A percentile compares a stretch with the other conserved stretches of the same genome.
Conservation (phyloP, 768 basidiomycete species). For the Lactarius psammicola region DNA sequence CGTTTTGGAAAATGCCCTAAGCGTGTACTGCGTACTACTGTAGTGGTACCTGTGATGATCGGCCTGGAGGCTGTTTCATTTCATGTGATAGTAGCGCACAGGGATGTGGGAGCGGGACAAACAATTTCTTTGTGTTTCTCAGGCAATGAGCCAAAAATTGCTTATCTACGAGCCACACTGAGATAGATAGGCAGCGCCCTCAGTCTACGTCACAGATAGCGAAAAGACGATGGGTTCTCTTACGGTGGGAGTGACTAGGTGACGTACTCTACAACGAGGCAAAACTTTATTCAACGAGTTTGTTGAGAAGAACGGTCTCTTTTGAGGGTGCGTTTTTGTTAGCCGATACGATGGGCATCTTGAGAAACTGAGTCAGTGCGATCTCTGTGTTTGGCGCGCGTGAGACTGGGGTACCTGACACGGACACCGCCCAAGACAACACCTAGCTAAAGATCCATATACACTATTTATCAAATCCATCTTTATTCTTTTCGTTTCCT, state of each 20-base stretch:
- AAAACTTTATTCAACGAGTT: background rate
- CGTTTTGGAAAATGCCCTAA: constrained; percentile 2
- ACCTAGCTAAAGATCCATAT: background rate
- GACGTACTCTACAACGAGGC: constrained; percentile 22
- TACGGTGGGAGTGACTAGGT: constrained; percentile 3
- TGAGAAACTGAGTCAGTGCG: background rate
- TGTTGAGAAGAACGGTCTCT: background rate
- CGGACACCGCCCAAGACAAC: constrained; percentile 11
- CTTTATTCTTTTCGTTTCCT: constrained; percentile 1
- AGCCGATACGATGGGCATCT: no score
- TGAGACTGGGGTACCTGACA: constrained; percentile 13
- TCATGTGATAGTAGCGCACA: constrained; percentile 22
- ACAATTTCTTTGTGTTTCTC: background rate
- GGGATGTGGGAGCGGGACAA: background rate
- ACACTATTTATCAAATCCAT: background rate
- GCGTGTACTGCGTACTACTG: background rate
- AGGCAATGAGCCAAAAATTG: background rate
- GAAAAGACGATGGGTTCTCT: background rate
- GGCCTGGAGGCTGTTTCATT: background rate
- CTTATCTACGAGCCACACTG: constrained; percentile 11
- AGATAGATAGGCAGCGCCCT: background rate
- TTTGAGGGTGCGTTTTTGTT: no score
- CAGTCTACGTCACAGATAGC: constrained; percentile 9
- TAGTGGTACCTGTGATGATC: background rate
- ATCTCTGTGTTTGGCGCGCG: background rate